Conservation (phyloP, 2,329 filamentous ascomycete species). For the Scedosporium minutisporum region DNA sequence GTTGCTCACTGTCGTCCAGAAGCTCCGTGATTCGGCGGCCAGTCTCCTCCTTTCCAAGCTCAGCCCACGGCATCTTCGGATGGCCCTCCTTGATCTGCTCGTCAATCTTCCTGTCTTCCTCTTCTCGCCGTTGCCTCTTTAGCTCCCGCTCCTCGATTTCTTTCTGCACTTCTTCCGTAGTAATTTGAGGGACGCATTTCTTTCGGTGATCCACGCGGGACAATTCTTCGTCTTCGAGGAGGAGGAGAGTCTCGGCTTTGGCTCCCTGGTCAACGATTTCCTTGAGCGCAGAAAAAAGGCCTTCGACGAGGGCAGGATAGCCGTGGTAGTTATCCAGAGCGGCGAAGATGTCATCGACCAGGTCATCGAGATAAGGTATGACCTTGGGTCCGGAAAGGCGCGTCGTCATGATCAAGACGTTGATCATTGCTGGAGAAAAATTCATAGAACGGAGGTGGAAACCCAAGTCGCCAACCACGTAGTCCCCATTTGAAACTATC, state of each 20-base stretch:
- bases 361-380: slow-evolving; percentile 83
- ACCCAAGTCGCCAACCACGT: slow-evolving; percentile 88
- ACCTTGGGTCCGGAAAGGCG: slow-evolving; percentile 71
- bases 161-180: slow-evolving; percentile 36
- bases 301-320: slow-evolving; percentile 76
- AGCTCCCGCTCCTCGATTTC: slow-evolving; percentile 51
- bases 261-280: slow-evolving; percentile 78
- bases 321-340: slow-evolving; percentile 94
- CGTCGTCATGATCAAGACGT: slow-evolving; percentile 92
- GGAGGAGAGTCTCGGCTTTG: slow-evolving; percentile 42
- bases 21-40: slow-evolving; percentile 9
- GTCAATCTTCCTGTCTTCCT: slow-evolving; percentile 25
- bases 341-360: slow-evolving; percentile 82
- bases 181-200: slow-evolving; percentile 17
- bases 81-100: slow-evolving; percentile 18
- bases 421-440: slow-evolving; percentile 80
- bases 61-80: slow-evolving; percentile 24
- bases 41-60: not conserved
- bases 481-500: slow-evolving; percentile 87
- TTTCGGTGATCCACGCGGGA: slow-evolving; percentile 32
- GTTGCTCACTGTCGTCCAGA: slow-evolving; percentile 10
- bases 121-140: slow-evolving; percentile 22
- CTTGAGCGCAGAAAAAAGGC: slow-evolving; percentile 71
- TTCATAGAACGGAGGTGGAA: slow-evolving; percentile 86
- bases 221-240: slow-evolving; percentile 31